These are phyloP conservation scores for Hypoxylon sp. DNA, from an alignment of 2,329 filamentous ascomycete species.

Conservation along the genomic window DNA sequence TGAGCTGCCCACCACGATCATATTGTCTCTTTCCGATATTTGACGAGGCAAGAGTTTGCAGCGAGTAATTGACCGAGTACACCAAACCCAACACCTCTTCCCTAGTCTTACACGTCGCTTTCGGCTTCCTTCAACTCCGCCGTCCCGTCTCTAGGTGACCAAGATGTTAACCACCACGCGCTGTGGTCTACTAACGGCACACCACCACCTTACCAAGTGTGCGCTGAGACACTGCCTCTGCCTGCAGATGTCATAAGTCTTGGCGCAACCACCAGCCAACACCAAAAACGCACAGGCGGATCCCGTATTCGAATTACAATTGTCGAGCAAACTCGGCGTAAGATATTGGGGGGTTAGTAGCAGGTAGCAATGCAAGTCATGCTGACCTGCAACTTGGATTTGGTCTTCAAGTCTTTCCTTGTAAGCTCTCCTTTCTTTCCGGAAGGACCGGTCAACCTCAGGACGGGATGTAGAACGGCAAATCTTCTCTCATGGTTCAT, in stretches of 20 bases:
- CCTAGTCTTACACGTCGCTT: not conserved
- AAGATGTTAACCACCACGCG: not conserved
- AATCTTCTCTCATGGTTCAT: not conserved
- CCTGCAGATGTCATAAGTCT: conserved; percentile 20
- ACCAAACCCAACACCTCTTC: not conserved
- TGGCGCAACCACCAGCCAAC: conserved; percentile 18
- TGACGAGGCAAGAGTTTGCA: conserved; percentile 4
- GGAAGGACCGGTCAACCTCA: conserved; percentile 10
- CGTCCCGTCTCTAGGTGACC: not conserved
- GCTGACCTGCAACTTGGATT: conserved; percentile 31
- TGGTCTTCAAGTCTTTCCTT: conserved; percentile 19
- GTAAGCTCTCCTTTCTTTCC: conserved; percentile 20
- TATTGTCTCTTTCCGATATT: conserved; percentile 19
- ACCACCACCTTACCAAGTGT: conserved; percentile 15
- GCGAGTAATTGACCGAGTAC: conserved; percentile 6
- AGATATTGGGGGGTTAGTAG: no score
- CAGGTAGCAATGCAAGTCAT: conserved; percentile 25
- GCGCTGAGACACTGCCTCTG: conserved; percentile 8
- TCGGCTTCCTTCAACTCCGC: not conserved
- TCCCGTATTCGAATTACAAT: conserved; percentile 26
- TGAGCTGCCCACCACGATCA: conserved; percentile 19
- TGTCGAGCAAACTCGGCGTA: no score
- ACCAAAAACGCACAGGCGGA: conserved; percentile 4
- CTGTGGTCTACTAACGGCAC: conserved; percentile 14
- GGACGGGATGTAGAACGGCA: conserved; percentile 2